These are phyloP conservation scores for Trichomonas gallinae DNA, from an alignment of 208 protist genomes.

Conservation along the genomic window DNA sequence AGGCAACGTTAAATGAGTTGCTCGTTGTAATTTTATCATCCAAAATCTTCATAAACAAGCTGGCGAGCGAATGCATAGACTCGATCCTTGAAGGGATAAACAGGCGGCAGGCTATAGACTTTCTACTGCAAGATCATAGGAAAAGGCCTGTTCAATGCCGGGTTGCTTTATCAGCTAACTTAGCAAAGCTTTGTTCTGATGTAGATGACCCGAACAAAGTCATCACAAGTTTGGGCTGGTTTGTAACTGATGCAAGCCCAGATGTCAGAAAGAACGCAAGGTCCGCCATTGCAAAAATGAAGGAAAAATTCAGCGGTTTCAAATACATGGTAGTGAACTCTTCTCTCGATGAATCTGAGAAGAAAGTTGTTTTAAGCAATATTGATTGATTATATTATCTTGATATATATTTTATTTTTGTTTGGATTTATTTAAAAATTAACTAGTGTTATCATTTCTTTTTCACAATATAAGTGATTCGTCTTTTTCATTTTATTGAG, in stretches of 20 bases:
- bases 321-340: background rate
- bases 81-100: background rate
- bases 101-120: background rate
- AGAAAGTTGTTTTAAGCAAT: background rate
- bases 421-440: background rate
- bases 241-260: background rate
- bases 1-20: background rate
- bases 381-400: background rate
- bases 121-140: background rate
- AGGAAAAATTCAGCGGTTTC: background rate
- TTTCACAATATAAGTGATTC: too few species aligned
- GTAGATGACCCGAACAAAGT: background rate
- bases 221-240: background rate
- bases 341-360: background rate
- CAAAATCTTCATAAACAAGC: background rate
- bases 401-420: background rate
- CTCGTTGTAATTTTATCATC: background rate
- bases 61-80: background rate
- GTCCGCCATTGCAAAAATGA: background rate
- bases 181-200: background rate
- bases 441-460: background rate
- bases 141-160: background rate
- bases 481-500: too few species aligned
- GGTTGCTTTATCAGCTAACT: background rate
- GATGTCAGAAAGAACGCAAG: background rate